phyloP scores from a whole-genome alignment of 2,329 filamentous ascomycete species.

The Xylaria polymorpha region DNA sequence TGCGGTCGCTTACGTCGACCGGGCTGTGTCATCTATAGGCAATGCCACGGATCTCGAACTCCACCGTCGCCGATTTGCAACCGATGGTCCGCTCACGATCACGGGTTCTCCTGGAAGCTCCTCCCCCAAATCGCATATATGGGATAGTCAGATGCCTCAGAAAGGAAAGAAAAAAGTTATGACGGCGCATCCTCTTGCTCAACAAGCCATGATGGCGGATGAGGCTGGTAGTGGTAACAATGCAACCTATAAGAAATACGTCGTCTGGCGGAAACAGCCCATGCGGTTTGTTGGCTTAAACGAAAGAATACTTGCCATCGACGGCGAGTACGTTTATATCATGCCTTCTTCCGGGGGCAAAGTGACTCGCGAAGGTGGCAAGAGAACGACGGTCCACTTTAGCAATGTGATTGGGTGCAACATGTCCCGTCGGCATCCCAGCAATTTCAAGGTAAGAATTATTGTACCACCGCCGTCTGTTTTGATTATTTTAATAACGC shows the following conservation, averaged over 20 bases:
- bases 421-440: slow-evolving; percentile 81
- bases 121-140: slow-evolving; percentile 73
- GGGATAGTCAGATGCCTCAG: slow-evolving; percentile 58
- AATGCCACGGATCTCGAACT: slow-evolving; percentile 81
- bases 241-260: slow-evolving; percentile 78
- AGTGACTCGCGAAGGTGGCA: slow-evolving; percentile 71
- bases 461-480: not conserved
- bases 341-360: slow-evolving; percentile 77
- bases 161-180: slow-evolving; percentile 67
- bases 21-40: slow-evolving; percentile 82
- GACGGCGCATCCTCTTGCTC: slow-evolving; percentile 74
- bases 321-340: slow-evolving; percentile 88
- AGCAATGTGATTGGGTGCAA: slow-evolving; percentile 85
- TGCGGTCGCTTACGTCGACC: slow-evolving; percentile 79
- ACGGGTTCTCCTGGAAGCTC: slow-evolving; percentile 75
- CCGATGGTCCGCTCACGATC: slow-evolving; percentile 76
- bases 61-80: slow-evolving; percentile 78
- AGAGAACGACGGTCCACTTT: slow-evolving; percentile 85
- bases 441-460: slow-evolving; percentile 75
- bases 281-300: slow-evolving; percentile 83
- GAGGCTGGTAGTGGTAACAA: slow-evolving; percentile 61
- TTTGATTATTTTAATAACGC: slow-evolving; percentile 20
- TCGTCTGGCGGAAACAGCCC: slow-evolving; percentile 83
- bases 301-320: slow-evolving; percentile 80
- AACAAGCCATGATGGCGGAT: slow-evolving; percentile 69